A percentile compares a stretch with the other conserved stretches of the same genome.
Evolutionary conservation across 768 basidiomycete species (phyloP).

Genomic region (Tulasnella calospora): DNA sequence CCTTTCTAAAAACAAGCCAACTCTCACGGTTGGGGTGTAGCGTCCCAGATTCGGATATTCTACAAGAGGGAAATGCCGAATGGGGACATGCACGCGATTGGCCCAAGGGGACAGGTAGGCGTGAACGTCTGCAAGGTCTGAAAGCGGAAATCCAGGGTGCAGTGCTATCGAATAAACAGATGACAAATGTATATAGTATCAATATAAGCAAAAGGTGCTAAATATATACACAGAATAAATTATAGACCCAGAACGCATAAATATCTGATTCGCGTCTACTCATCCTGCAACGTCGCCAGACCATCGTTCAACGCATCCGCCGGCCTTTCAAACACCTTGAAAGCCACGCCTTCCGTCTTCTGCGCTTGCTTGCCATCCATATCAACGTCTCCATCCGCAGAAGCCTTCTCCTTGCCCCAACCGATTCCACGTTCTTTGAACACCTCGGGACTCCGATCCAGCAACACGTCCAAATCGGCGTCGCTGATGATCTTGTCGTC

Average conservation of each 20-base stretch:
- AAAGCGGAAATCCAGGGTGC: no score
- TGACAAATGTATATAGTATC: neutral
- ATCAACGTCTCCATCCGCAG: constrained; percentile 39
- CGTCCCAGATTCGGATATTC: constrained; percentile 4
- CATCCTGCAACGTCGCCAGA: constrained; percentile 63
- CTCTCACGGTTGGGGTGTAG: neutral
- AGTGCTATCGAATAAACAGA: no score
- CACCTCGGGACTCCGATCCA: constrained; percentile 74
- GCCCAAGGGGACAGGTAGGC: no score
- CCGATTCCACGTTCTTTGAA: constrained; percentile 66
- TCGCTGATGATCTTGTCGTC: constrained; percentile 76
- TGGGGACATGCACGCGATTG: no score
- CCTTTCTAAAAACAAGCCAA: no score
- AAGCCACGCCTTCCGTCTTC: constrained; percentile 39
- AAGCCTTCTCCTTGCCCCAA: constrained; percentile 42
- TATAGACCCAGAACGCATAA: neutral
- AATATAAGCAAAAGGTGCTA: neutral
- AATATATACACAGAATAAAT: neutral
- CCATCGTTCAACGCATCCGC: constrained; percentile 60
- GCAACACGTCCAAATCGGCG: constrained; percentile 67
- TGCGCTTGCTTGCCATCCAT: neutral
- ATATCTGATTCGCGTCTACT: constrained; percentile 31
- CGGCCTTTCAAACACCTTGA: constrained; percentile 73
- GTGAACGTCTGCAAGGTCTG: no score
- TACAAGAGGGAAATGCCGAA: neutral